Evolutionary conservation across 306 rosid genomes (phyloP), one percentile per base, ranked within the genome.

Genomic region (Glycine latifolia): DNA sequence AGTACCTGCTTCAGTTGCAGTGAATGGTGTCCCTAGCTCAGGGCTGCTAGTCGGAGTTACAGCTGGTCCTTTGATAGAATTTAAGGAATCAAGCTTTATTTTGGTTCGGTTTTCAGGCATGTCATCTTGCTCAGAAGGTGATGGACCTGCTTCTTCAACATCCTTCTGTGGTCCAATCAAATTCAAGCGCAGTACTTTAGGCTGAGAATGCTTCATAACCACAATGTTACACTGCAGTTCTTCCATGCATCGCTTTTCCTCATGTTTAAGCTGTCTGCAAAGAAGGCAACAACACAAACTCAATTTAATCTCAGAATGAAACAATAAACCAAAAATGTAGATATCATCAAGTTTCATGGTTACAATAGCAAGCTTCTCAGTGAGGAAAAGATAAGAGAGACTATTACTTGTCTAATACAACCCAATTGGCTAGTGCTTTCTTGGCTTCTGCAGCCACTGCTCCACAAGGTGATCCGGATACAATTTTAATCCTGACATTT

Each of bases 11-110:
- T 95, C 99, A 2, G 98, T 91, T 46, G 91, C 81, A 1, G 99
- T 95, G 79, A 93, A 95, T 0, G 99, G 94, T 3, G 99, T 93
- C 82, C 94, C 99, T 58, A 91, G 87, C 91, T 95, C 99, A 14
- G 99, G 99, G 87, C 99, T 95, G 81, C 99, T 95, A 73, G 85
- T 87, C 65, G 99, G 99, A 77, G 99, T 95, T 71, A 93, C 99
- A 47, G 82, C 89, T 0, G 92, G 97, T 59, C 92, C 97, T 53
- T 88, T 93, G 9, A 87, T 84, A 50, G 94, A 85, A 82, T 85
- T 83, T 73, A 76, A 73, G 75, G 90, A 84, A 76, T 81, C 88
- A 50, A 79, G 83, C 77, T 85, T 91, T 74, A 82, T 89, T 68
- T 87, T 85, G 56, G 83, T 70, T 67, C 69, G 82, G 46, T 90